Percentiles rank a stretch among this genome's conserved stretches.
Evolutionary conservation across 2,329 filamentous ascomycete genomes (phyloP).

Genomic region (Albifimbria verrucaria): DNA sequence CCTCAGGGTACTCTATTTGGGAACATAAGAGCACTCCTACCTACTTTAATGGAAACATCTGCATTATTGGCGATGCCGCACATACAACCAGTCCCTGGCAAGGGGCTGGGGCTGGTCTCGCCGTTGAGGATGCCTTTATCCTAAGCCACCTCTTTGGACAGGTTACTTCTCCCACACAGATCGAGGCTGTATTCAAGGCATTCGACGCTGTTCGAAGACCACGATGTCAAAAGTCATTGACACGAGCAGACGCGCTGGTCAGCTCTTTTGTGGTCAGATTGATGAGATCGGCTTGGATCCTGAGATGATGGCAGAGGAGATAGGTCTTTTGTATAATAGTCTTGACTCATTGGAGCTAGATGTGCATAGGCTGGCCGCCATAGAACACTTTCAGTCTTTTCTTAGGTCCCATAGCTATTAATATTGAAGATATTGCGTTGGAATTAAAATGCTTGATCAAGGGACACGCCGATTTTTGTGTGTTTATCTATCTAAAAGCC

Average conservation of each 20-base stretch:
- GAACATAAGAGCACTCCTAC: not conserved
- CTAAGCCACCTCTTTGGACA: not conserved
- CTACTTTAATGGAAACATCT: constrained; percentile 12
- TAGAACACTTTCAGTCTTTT: too few species aligned
- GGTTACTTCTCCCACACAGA: not conserved
- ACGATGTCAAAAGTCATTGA: not conserved
- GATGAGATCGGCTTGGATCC: not conserved
- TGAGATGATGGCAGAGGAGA: not conserved
- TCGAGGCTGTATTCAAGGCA: not conserved
- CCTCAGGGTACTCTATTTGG: not conserved
- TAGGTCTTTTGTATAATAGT: too few species aligned
- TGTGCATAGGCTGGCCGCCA: too few species aligned
- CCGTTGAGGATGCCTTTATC: constrained; percentile 19
- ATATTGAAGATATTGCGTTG: too few species aligned
- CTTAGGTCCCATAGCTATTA: too few species aligned
- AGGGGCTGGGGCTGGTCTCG: constrained; percentile 22
- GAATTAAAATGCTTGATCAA: too few species aligned
- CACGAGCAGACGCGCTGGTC: not conserved
- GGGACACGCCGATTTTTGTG: too few species aligned
- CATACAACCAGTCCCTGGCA: constrained; percentile 22
- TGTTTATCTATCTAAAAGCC: too few species aligned
- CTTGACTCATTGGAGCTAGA: too few species aligned
- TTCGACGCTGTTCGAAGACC: not conserved
- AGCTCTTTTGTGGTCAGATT: not conserved
- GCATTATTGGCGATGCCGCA: constrained; percentile 20